A percentile compares a stretch with the other conserved stretches of the same genome.
Evolutionary conservation across 192 early-diverging fungal species (phyloP).

Genomic region (Dissophora globulifera): DNA sequence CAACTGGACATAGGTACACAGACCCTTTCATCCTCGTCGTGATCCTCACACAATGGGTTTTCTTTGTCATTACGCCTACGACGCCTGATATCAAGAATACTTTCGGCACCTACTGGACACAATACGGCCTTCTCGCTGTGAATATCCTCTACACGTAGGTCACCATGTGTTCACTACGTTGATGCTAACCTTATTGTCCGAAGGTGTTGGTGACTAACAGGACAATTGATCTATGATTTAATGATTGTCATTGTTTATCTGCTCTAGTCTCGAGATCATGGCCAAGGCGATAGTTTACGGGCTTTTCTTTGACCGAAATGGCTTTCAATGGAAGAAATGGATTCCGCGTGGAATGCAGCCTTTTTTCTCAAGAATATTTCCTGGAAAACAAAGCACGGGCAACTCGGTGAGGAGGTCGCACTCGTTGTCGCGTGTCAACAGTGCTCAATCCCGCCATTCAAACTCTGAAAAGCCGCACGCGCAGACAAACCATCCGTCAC

Average conservation of each 20-base stretch:
- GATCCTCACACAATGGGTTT: slow-evolving; percentile 57
- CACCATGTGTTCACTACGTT: background rate
- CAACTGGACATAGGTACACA: slow-evolving; percentile 21
- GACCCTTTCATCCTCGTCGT: slow-evolving; percentile 54
- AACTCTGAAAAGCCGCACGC: slow-evolving; percentile 7
- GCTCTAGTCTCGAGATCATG: slow-evolving; percentile 46
- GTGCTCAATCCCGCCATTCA: slow-evolving; percentile 16
- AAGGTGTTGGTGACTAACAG: too few relatives aligned
- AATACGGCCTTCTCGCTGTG: slow-evolving; percentile 53
- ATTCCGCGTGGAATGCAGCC: slow-evolving; percentile 6
- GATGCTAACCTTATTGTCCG: too few relatives aligned
- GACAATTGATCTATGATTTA: too few relatives aligned
- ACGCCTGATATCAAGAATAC: slow-evolving; percentile 37
- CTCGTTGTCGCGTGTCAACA: slow-evolving; percentile 24
- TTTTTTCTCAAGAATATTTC: background rate
- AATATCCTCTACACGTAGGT: slow-evolving; percentile 58
- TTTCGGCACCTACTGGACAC: slow-evolving; percentile 56
- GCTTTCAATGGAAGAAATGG: slow-evolving; percentile 35
- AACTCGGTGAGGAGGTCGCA: background rate
- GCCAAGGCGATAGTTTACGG: slow-evolving; percentile 59
- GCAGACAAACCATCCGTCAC: background rate
- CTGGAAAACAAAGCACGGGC: background rate
- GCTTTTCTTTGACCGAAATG: slow-evolving; percentile 40
- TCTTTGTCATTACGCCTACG: slow-evolving; percentile 56
- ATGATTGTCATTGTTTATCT: too few relatives aligned